A percentile compares a stretch with the other conserved stretches of the same genome.
These are phyloP conservation scores for Dioscorea alata DNA, from an alignment of 106 monocot genomes.

Conservation along the genomic window DNA sequence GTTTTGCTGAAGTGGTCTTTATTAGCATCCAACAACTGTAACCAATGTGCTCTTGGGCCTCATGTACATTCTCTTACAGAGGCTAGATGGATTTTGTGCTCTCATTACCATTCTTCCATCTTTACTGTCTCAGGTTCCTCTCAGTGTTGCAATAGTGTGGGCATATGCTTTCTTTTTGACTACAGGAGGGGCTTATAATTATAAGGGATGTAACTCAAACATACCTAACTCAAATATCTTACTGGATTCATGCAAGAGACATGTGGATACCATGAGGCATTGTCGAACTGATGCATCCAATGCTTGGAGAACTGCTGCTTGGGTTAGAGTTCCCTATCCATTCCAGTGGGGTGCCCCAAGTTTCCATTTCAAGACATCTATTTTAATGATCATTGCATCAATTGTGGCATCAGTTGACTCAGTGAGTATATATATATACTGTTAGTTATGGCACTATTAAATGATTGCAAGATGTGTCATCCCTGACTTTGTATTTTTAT, in stretches of 20 bases:
- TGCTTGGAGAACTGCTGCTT: conserved; percentile 80
- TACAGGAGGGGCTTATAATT: conserved; percentile 82
- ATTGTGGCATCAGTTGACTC: conserved; percentile 94
- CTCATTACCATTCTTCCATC: too few relatives aligned
- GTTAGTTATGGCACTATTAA: too few relatives aligned
- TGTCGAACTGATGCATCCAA: conserved; percentile 93
- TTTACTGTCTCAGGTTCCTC: conserved; percentile 57
- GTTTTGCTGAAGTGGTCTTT: not conserved
- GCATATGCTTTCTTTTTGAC: conserved; percentile 98
- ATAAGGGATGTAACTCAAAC: conserved; percentile 70
- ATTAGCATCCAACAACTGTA: not conserved
- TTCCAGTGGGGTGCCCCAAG: conserved; percentile 91
- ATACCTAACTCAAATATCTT: conserved; percentile 91
- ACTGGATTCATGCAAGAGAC: conserved; percentile 69
- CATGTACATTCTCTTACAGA: too few relatives aligned
- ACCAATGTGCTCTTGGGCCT: not conserved
- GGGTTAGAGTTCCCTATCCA: conserved; percentile 96
- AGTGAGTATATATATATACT: conserved; percentile 24
- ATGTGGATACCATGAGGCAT: conserved; percentile 55
- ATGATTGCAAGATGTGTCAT: too few relatives aligned
- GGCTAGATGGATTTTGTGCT: too few relatives aligned
- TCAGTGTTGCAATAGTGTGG: conserved; percentile 88
- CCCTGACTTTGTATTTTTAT: too few relatives aligned
- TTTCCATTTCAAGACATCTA: conserved; percentile 76
- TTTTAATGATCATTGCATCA: conserved; percentile 80